Base-by-base conservation (phyloP, 2,329 filamentous ascomycete species). In the Ilyonectria robusta region DNA sequence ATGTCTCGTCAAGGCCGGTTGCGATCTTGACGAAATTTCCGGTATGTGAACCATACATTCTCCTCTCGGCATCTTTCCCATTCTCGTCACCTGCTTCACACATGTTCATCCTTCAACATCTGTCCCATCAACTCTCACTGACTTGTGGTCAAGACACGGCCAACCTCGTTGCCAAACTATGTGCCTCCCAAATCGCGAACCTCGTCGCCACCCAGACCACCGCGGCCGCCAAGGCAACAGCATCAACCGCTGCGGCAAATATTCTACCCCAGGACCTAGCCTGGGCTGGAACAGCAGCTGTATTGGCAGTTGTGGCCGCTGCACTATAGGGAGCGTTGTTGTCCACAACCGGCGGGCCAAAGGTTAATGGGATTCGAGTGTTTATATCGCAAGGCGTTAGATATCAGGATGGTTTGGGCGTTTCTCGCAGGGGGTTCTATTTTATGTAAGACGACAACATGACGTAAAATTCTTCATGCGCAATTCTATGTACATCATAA, bases 1-100 rank as follows among this genome's bases (percentile, higher is more conserved):
- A 29, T 85, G 83, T 66, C 72, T 84, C 29, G 75, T 78, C 6
- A 67, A 73, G 3, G 76, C 74, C 11, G 75, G 77, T 23, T 84
- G 82, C 70, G 70, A 65, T 44, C 60, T 78, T n/a, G 73, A 80
- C 3, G 79, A 82, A 10, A 71, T 82, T 21, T 72, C 74, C 37
- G 70, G 82, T 84, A 78, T 15, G 79, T 77, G 10, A 3, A 10
- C 23, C 2, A 21, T 21, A 42, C 35, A 9, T 37, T 29, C 7
- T 21, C 13, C 21, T 21, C 9, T 13, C 10, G 33, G 8, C 46
- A 8, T n/a, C 15, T 11, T 21, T 55, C 42, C 40, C 21, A 35
- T 54, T 21, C 21, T 23, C 37, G 13, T 44, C 23, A 50, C 19
- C 23, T 42, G 6, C 31, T 7, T 35, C 26, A 21, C 53, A 11